Conservation (phyloP, 345 rosid species). For the Triadica sebifera region DNA sequence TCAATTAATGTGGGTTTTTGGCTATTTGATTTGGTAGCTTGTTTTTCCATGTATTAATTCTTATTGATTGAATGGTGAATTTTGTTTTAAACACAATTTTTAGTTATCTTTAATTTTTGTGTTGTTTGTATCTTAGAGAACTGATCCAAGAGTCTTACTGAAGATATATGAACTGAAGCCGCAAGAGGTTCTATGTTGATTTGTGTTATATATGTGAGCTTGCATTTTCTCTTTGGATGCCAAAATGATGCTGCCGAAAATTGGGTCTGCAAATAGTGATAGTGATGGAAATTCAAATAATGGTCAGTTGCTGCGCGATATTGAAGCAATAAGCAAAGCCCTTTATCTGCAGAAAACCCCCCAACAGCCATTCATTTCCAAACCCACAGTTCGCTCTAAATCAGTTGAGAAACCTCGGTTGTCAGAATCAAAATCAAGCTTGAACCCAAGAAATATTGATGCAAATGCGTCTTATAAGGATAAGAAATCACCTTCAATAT, state of each 20-base stretch:
- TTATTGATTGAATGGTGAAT: background rate
- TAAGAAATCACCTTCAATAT: constrained; percentile 45
- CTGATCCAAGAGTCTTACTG: constrained; percentile 16
- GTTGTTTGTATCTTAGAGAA: background rate
- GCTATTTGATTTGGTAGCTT: background rate
- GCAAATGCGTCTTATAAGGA: constrained; percentile 29
- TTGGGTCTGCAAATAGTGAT: constrained; percentile 28
- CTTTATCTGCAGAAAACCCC: constrained; percentile 50
- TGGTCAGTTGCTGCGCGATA: constrained; percentile 62
- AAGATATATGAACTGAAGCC: background rate
- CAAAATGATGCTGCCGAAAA: constrained; percentile 43
- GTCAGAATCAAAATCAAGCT: constrained; percentile 30
- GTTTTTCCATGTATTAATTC: constrained; percentile 7
- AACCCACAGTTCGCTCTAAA: constrained; percentile 39
- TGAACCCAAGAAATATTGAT: constrained; percentile 18
- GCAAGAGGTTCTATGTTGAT: constrained; percentile 9
- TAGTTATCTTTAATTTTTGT: background rate
- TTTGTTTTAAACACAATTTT: constrained; percentile 9
- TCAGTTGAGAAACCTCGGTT: constrained; percentile 40
- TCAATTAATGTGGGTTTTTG: background rate
- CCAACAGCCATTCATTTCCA: constrained; percentile 39
- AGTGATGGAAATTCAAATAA: constrained; percentile 35
- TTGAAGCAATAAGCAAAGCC: constrained; percentile 73
- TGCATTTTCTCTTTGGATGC: constrained; percentile 12
- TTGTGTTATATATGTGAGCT: constrained; percentile 16